Conservation (phyloP, 495 filamentous ascomycete genomes). For the Penicillium atrosanguineum region DNA sequence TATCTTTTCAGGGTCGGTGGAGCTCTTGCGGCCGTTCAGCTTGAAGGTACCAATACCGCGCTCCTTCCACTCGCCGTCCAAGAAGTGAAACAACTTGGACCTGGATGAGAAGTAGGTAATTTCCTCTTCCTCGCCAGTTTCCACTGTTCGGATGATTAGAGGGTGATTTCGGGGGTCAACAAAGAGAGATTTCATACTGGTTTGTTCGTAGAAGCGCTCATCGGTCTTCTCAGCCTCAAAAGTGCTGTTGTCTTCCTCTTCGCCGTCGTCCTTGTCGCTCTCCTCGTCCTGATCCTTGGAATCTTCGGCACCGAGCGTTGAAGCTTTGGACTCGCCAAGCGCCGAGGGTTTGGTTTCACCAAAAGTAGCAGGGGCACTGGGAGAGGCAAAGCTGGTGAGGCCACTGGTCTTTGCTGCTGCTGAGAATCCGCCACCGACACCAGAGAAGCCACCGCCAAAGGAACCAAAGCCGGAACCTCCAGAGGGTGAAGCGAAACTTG, state of each 20-base stretch:
- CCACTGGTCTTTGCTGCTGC: conserved; percentile 47
- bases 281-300: conserved; percentile 58
- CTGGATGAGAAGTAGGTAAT: conserved; percentile 58
- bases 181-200: conserved; percentile 50
- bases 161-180: background rate
- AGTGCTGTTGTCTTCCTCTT: conserved; percentile 43
- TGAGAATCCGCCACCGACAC: conserved; percentile 55
- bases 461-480: conserved; percentile 34
- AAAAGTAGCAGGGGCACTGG: conserved; percentile 50
- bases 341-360: conserved; percentile 43
- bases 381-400: conserved; percentile 67
- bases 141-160: conserved; percentile 45
- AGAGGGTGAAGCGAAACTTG: conserved; percentile 9
- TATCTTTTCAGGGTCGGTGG: conserved; percentile 44
- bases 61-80: conserved; percentile 80
- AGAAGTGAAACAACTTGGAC: conserved; percentile 75
- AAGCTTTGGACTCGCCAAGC: conserved; percentile 49
- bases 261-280: conserved; percentile 40
- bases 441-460: conserved; percentile 44
- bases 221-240: conserved; percentile 57
- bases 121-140: conserved; percentile 73
- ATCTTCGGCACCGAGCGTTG: conserved; percentile 69
- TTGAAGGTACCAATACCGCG: conserved; percentile 79
- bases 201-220: conserved; percentile 64
- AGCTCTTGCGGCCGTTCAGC: conserved; percentile 63